Evolutionary conservation across 23 red algal species (phyloP).

Genomic region (Gracilariopsis chorda): DNA sequence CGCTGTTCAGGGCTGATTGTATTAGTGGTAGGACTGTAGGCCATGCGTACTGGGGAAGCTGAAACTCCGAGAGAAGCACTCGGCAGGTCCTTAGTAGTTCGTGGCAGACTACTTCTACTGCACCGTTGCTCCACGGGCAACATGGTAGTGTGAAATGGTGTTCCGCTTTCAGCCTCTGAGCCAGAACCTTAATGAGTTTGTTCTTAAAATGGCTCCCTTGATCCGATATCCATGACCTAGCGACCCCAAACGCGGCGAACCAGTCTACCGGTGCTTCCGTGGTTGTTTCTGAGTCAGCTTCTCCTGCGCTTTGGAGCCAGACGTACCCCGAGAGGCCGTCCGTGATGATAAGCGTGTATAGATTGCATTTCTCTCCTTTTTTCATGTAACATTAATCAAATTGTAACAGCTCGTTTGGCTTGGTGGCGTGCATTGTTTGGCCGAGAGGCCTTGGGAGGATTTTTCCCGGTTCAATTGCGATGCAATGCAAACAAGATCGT

Average conservation of each 20-base stretch:
- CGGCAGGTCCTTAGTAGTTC: background rate
- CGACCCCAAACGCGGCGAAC: background rate
- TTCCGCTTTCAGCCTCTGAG: background rate
- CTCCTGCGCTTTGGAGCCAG: background rate
- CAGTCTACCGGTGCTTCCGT: background rate
- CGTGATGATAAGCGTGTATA: background rate
- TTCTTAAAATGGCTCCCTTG: background rate
- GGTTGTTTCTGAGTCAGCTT: background rate
- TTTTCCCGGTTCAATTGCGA: background rate
- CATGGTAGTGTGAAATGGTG: conserved; percentile 7
- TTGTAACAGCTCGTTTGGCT: conserved; percentile 21
- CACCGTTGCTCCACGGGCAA: background rate
- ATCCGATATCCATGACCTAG: background rate
- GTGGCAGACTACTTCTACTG: background rate
- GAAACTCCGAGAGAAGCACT: background rate
- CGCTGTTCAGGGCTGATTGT: background rate
- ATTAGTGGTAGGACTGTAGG: background rate
- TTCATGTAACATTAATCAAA: conserved; percentile 7
- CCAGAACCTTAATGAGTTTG: background rate
- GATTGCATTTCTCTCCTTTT: background rate
- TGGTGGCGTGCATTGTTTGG: background rate
- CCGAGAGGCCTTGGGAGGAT: background rate
- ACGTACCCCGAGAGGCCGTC: background rate
- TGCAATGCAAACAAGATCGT: background rate
- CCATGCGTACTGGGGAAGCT: background rate